A percentile compares a stretch with the other conserved stretches of the same genome.
Conservation (phyloP, 345 rosid genomes). For the Citrus hindsii region DNA sequence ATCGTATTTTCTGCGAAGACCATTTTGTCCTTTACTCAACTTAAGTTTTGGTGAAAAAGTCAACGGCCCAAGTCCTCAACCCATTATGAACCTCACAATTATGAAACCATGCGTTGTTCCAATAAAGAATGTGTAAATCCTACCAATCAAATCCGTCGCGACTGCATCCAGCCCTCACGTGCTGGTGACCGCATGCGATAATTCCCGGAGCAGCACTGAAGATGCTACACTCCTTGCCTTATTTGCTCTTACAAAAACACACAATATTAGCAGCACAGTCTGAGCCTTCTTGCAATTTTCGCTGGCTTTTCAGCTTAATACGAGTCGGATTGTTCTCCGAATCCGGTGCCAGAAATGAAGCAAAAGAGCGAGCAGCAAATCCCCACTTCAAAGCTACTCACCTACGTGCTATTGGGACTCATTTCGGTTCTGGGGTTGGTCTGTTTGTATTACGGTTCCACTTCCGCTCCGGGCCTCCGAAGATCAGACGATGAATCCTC, state of each 20-base stretch:
- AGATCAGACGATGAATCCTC: constrained; percentile 42
- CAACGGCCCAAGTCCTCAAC: too few relatives aligned
- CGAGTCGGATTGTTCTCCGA: not conserved
- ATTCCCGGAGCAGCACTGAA: not conserved
- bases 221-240: too few relatives aligned
- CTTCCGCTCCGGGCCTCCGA: constrained; percentile 65
- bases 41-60: too few relatives aligned
- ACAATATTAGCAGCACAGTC: not conserved
- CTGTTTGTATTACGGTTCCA: constrained; percentile 74
- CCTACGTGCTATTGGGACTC: constrained; percentile 52
- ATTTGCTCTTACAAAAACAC: not conserved
- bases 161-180: too few relatives aligned
- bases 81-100: too few relatives aligned
- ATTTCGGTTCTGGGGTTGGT: constrained; percentile 60
- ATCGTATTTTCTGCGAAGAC: too few relatives aligned
- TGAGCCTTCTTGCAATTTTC: not conserved
- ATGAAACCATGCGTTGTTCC: too few relatives aligned
- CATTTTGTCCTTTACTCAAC: too few relatives aligned
- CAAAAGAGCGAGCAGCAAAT: constrained; percentile 45
- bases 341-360: constrained; percentile 36
- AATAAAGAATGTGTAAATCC: too few relatives aligned
- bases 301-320: not conserved
- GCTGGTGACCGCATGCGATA: not conserved
- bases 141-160: too few relatives aligned
- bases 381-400: constrained; percentile 44